Evolutionary conservation across 805 yeast genomes (phyloP), one percentile per base, ranked within the genome.

Genomic region (Starmerella tilneyi): DNA sequence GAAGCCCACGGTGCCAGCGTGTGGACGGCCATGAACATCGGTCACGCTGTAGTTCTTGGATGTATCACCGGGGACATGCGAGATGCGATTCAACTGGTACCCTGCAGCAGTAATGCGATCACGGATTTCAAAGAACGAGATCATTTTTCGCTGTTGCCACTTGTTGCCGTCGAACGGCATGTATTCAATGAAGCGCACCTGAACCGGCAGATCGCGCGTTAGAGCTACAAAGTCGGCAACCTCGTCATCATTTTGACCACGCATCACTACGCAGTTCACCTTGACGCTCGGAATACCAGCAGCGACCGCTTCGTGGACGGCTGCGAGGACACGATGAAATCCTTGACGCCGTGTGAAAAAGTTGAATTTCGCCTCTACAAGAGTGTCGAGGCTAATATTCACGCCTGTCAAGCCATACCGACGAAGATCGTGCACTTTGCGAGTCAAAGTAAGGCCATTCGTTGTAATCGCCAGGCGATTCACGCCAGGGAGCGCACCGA

Each of bases 161-260:
- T 68, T 69, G 56, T 74, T 74, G 2, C 79, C 79, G 47, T 64
- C 72, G 54, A 74, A 74, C 4, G 79, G 79, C 79, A 74, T 74
- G 56, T 73, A 74, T 52, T 74, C 79, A 33, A 74, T 74, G 53
- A 74, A 74, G 44, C 78, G 59, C 19, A 74, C 68, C 49, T 74
- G 76, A 6, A 73, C 48, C 4, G 69, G 67, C 32, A 59, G 53
- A 29, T 62, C 57, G 43, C 58, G 54, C 9, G 74, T 63, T 46
- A 73, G 44, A 29, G 63, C 64, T 1, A 71, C 73, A 57, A 74
- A 74, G 49, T 71, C 67, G 16, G 65, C 47, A 2, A 74, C 62
- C 53, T 74, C 78, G 53, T 73, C 78, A 26, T 74, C 78, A 47
- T 74, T 73, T 36, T 69, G 46, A 22, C 68, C 68, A 30, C 70